Conservation (phyloP, 1,284 basidiomycete genomes). For the Erythrobasidium hasegawianum region DNA sequence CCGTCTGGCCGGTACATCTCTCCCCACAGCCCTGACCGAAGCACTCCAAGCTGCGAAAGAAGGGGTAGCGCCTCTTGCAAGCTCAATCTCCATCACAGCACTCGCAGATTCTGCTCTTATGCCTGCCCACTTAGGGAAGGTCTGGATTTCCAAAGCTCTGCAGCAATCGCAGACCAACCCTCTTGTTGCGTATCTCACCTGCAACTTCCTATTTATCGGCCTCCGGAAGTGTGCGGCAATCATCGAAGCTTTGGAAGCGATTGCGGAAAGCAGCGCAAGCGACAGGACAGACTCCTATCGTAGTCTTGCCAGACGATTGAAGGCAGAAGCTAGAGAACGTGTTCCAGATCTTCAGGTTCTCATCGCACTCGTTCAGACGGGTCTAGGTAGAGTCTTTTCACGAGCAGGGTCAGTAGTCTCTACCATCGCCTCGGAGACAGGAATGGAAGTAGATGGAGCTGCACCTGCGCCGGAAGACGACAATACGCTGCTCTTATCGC, state of each 20-base stretch:
- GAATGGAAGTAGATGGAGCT: not conserved
- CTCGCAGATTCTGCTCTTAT: conserved; percentile 20
- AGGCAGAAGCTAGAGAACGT: conserved; percentile 14
- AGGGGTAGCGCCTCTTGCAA: conserved; percentile 44
- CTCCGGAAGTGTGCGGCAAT: conserved; percentile 16
- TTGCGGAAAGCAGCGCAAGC: not conserved
- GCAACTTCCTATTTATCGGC: conserved; percentile 26
- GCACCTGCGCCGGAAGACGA: conserved; percentile 6
- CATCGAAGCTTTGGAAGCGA: conserved; percentile 4
- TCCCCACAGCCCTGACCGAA: conserved; percentile 56
- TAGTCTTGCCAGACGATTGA: not conserved
- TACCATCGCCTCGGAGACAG: not conserved
- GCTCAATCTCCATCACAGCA: conserved; percentile 55
- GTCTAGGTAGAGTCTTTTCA: conserved; percentile 27
- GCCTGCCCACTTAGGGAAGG: conserved; percentile 19
- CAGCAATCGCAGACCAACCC: conserved; percentile 17
- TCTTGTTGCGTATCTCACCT: conserved; percentile 24
- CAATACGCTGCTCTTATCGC: conserved; percentile 16
- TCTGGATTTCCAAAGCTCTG: conserved; percentile 25
- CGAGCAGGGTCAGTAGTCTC: conserved; percentile 28
- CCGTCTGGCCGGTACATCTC: conserved; percentile 66
- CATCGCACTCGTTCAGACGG: conserved; percentile 27
- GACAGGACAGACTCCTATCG: not conserved
- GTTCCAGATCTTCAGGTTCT: conserved; percentile 30
- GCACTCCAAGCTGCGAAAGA: not conserved